A percentile compares a stretch with the other conserved stretches of the same genome.
Evolutionary conservation across 352 stramenopile genomes (phyloP).

Genomic region (Globisporangium alternatum): DNA sequence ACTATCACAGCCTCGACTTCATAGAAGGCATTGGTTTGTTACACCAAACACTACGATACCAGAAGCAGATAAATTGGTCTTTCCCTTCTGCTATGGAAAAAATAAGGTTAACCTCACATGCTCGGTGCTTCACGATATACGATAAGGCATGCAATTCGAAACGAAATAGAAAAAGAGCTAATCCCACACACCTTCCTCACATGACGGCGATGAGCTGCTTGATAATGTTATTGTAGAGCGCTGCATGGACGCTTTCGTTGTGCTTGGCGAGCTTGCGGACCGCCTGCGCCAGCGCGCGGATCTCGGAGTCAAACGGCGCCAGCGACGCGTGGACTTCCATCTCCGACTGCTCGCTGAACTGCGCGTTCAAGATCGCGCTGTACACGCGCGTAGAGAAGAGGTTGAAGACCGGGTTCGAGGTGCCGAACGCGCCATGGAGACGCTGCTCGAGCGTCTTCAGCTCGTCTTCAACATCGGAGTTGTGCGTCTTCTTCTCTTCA

Average conservation of each 20-base stretch:
- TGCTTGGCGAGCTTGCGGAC: constrained; percentile 53
- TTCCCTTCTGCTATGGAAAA: not conserved
- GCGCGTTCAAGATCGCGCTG: constrained; percentile 26
- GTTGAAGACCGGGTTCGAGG: constrained; percentile 52
- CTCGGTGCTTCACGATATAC: not conserved
- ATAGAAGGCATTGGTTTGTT: no score
- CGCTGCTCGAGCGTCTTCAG: constrained; percentile 39
- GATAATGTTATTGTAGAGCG: constrained; percentile 65
- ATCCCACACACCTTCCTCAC: constrained; percentile 14
- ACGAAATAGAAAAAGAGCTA: not conserved
- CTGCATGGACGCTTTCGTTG: constrained; percentile 63
- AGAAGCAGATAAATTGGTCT: no score
- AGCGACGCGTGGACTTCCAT: constrained; percentile 48
- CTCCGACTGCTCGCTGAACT: constrained; percentile 18
- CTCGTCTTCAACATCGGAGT: constrained; percentile 16
- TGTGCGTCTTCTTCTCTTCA: constrained; percentile 15
- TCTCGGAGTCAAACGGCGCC: constrained; percentile 40
- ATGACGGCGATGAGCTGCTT: constrained; percentile 31
- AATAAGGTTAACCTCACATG: not conserved
- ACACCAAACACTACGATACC: no score
- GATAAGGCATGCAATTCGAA: not conserved
- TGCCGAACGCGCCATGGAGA: constrained; percentile 39
- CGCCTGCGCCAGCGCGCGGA: constrained; percentile 27
- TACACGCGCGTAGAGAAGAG: constrained; percentile 49
- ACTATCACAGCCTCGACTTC: no score